These are phyloP conservation scores for Geoglossum glabrum DNA, from an alignment of 495 filamentous ascomycete species.

Conservation along the genomic window DNA sequence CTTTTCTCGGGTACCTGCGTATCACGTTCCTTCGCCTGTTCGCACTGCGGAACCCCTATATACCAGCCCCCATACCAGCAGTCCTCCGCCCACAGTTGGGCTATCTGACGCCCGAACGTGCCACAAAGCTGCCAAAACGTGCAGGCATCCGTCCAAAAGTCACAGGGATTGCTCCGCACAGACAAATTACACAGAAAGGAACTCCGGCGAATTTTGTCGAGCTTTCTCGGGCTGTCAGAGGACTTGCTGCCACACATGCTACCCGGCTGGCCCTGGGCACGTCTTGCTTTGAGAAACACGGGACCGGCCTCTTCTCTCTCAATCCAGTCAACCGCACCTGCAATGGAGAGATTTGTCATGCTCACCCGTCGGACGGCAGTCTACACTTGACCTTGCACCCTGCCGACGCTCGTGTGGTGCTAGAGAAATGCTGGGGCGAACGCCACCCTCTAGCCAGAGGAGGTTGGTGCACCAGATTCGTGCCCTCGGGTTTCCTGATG, in stretches of 20 bases:
- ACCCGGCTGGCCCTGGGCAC: constrained; percentile 22
- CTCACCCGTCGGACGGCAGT: constrained; percentile 53
- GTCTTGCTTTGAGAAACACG: constrained; percentile 65
- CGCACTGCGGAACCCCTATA: constrained; percentile 36
- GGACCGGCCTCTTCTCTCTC: constrained; percentile 45
- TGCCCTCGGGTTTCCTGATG: constrained; percentile 52
- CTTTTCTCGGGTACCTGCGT: constrained; percentile 47
- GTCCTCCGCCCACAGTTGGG: constrained; percentile 23
- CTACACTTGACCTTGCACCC: constrained; percentile 63
- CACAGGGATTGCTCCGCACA: constrained; percentile 59
- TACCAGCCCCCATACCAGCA: constrained; percentile 15
- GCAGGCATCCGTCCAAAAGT: constrained; percentile 40
- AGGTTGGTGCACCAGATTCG: constrained; percentile 30
- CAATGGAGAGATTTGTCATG: constrained; percentile 60
- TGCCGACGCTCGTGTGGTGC: constrained; percentile 52
- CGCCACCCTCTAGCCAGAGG: constrained; percentile 61
- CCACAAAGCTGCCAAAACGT: constrained; percentile 33
- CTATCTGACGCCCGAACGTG: constrained; percentile 19
- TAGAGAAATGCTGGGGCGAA: constrained; percentile 75
- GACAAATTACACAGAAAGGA: constrained; percentile 44
- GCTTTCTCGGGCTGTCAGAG: not conserved
- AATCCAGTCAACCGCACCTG: constrained; percentile 41
- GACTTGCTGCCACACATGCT: not conserved
- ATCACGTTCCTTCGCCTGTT: constrained; percentile 39
- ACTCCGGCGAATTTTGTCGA: not conserved